Evolutionary conservation across 129 eudicot species (phyloP), one percentile per base, ranked within the genome.

Genomic region (Silybum marianum): DNA sequence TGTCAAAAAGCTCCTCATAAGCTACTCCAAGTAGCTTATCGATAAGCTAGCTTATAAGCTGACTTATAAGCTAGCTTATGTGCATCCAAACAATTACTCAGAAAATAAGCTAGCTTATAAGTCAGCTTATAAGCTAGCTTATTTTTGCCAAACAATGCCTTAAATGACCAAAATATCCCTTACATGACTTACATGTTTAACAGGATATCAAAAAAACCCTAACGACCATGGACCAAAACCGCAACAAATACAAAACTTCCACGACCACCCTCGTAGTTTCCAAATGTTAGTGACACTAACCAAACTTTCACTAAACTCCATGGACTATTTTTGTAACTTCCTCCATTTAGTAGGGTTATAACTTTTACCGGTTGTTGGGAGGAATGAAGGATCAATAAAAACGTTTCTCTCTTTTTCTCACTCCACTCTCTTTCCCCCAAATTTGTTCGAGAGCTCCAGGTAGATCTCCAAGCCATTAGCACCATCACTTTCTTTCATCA

Each of bases 341-440:
- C 65, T 16, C 22, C 0, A 51, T 51, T 46, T 46, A 30, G 14
- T 12, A 16, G 48, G 74, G 21, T 70, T 70, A 38, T 10, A 72
- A 72, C 9, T 13, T 36, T 71, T 71, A 23, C 1, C 7, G 32
- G 51, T 36, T 39, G 28, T 9, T 46, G 25, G n/a, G 19, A 38
- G n/a, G 58, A 72, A 25, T 11, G 16, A n/a, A 58, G 7, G 24
- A 14, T 24, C 58, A 25, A 46, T 36, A 14, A 71, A 71, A 75
- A 12, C 40, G n/a, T 5, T 46, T 74, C 18, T 23, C 67, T 25
- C 73, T 6, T 22, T 9, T 40, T 14, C 74, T 18, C 69, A 58
- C 51, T n/a, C 71, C 48, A 18, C 70, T 58, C 79, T n/a, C 70
- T 58, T 54, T 75, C 79, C 63, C 68, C 36, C 9, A 54, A 74